These are phyloP conservation scores for Daedaleopsis nitida DNA, from an alignment of 768 basidiomycete genomes.

Conservation along the genomic window DNA sequence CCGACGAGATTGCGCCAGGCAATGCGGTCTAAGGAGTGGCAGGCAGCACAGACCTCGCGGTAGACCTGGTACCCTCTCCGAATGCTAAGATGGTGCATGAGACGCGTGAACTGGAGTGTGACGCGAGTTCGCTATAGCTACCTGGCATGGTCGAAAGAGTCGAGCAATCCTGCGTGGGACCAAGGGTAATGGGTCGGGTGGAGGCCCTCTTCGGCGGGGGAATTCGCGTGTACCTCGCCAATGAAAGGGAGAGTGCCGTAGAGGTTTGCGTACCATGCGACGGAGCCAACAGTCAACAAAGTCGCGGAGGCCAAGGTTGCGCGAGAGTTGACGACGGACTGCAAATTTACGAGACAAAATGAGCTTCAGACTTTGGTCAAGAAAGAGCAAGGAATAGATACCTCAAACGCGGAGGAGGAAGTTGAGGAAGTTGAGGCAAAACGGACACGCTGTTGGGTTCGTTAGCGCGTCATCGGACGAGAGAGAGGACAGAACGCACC, in stretches of 20 bases:
- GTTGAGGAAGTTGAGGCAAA: slow-evolving; percentile 67
- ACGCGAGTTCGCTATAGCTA: slow-evolving; percentile 35
- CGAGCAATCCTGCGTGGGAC: slow-evolving; percentile 85
- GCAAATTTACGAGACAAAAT: slow-evolving; percentile 4
- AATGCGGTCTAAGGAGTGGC: slow-evolving; percentile 98
- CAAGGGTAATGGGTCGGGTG: slow-evolving; percentile 88
- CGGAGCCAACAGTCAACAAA: slow-evolving; percentile 79
- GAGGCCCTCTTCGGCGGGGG: slow-evolving; percentile 91
- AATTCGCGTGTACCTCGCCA: slow-evolving; percentile 90
- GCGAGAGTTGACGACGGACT: slow-evolving; percentile 74
- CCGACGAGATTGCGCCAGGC: slow-evolving; percentile 99
- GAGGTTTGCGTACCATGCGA: slow-evolving; percentile 96
- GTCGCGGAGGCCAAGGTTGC: slow-evolving; percentile 76
- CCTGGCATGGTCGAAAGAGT: slow-evolving; percentile 97
- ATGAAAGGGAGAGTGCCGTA: slow-evolving; percentile 91
- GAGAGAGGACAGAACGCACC: slow-evolving; percentile 40
- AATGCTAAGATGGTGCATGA: slow-evolving; percentile 55
- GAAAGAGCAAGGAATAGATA: slow-evolving; percentile 35
- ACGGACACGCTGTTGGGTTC: slow-evolving; percentile 52
- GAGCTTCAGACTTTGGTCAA: background rate
- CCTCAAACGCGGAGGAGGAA: slow-evolving; percentile 64
- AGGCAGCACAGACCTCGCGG: slow-evolving; percentile 98
- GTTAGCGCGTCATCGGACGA: slow-evolving; percentile 25
- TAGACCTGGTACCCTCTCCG: slow-evolving; percentile 97
- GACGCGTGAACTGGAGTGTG: slow-evolving; percentile 4